phyloP scores from a whole-genome alignment of 1,284 basidiomycete genomes.

The Inonotus hispidus region DNA sequence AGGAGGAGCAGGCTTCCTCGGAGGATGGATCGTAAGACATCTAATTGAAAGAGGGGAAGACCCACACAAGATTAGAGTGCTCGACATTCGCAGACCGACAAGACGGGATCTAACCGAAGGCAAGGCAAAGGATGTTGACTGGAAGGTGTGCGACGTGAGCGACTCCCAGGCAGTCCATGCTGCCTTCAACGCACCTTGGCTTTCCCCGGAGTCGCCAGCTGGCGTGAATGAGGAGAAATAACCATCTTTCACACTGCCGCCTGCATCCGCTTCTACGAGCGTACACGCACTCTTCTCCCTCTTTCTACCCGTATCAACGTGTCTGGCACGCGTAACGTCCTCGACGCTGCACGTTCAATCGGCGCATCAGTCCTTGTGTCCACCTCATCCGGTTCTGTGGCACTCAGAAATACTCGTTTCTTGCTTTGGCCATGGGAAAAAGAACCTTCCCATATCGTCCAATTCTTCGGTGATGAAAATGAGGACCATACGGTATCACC shows the following conservation, averaged over 20 bases:
- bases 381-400: slow-evolving; percentile 59
- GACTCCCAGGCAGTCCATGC: slow-evolving; percentile 44
- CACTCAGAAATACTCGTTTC: slow-evolving; percentile 48
- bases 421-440: slow-evolving; percentile 68
- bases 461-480: slow-evolving; percentile 49
- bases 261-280: slow-evolving; percentile 71
- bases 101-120: slow-evolving; percentile 50
- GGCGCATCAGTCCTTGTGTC: slow-evolving; percentile 51
- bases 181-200: slow-evolving; percentile 66
- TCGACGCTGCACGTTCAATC: slow-evolving; percentile 31
- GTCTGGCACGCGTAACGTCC: slow-evolving; percentile 49
- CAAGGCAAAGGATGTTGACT: slow-evolving; percentile 44
- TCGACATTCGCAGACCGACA: slow-evolving; percentile 56
- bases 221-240: slow-evolving; percentile 26
- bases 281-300: slow-evolving; percentile 41
- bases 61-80: slow-evolving; percentile 54
- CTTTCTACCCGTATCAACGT: slow-evolving; percentile 59
- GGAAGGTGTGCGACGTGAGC: slow-evolving; percentile 53
- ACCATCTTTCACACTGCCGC: slow-evolving; percentile 73
- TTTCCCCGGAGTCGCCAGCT: slow-evolving; percentile 20
- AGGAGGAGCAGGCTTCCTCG: slow-evolving; percentile 60
- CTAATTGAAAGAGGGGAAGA: slow-evolving; percentile 65
- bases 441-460: slow-evolving; percentile 48
- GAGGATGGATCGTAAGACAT: slow-evolving; percentile 69
- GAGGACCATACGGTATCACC: slow-evolving; percentile 41